phyloP scores from a whole-genome alignment of 2,329 filamentous ascomycete genomes.

The Chaetomium globosum region DNA sequence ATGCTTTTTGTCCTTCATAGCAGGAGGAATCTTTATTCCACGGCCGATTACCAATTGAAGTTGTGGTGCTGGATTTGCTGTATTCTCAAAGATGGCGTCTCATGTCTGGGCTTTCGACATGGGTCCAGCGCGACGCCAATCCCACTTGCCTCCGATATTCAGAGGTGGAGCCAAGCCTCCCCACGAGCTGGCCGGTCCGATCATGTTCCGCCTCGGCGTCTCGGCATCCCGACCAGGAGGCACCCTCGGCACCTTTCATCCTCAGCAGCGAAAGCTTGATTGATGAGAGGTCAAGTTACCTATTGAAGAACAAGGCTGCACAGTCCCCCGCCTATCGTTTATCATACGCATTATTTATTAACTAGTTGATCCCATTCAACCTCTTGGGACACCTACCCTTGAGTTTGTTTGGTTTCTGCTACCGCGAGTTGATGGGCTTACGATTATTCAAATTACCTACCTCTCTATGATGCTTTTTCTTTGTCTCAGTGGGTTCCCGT shows the following conservation, averaged over 20 bases:
- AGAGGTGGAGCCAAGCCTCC: not conserved
- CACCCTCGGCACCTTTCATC: not conserved
- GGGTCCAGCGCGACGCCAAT: slow-evolving; percentile 11
- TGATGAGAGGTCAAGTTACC: too few relatives aligned
- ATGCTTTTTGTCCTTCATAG: slow-evolving; percentile 20
- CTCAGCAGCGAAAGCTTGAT: not conserved
- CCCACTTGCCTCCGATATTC: not conserved
- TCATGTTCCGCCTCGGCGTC: not conserved
- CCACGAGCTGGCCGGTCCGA: slow-evolving; percentile 4
- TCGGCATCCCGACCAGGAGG: not conserved
- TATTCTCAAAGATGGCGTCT: slow-evolving; percentile 5
- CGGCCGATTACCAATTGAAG: not conserved
- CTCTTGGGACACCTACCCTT: too few relatives aligned
- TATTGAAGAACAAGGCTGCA: too few relatives aligned
- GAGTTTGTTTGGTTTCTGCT: too few relatives aligned
- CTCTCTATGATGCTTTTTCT: too few relatives aligned
- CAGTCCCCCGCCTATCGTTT: too few relatives aligned
- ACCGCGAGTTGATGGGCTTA: too few relatives aligned
- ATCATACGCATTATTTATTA: too few relatives aligned
- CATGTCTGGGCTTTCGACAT: slow-evolving; percentile 10
- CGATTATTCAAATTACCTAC: too few relatives aligned
- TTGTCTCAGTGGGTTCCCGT: too few relatives aligned
- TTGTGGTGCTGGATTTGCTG: not conserved
- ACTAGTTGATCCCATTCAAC: too few relatives aligned
- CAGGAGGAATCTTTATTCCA: not conserved